A percentile compares a stretch with the other conserved stretches of the same genome.
phyloP scores from a whole-genome alignment of 2,329 filamentous ascomycete genomes.

The Microsporum audouinii region DNA sequence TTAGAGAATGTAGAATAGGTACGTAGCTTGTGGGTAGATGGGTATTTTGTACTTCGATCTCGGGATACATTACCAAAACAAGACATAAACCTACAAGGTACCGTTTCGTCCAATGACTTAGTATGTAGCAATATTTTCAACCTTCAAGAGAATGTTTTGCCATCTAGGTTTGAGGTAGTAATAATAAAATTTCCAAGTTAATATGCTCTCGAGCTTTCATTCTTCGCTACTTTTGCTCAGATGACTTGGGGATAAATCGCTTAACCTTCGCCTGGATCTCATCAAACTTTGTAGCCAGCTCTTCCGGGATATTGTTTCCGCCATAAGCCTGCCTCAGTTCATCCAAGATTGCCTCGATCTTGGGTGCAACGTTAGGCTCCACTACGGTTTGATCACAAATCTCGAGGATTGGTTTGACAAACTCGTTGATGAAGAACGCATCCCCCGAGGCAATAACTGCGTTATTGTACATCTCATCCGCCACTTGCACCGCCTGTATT shows the following conservation, averaged over 20 bases:
- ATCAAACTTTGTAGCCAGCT: background rate
- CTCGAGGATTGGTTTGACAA: background rate
- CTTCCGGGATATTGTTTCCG: background rate
- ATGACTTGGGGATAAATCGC: background rate
- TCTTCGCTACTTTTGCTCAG: no score
- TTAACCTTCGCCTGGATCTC: background rate
- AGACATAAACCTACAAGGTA: no score
- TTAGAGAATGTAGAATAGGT: no score
- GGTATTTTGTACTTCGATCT: no score
- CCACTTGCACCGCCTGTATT: background rate
- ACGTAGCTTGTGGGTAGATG: no score
- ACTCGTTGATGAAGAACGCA: background rate
- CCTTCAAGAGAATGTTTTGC: no score
- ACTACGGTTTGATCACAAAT: background rate
- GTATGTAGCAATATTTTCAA: no score
- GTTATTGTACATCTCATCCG: background rate
- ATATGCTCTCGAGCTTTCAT: no score
- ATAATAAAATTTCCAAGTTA: no score
- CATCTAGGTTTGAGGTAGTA: no score
- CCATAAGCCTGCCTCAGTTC: background rate
- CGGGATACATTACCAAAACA: no score
- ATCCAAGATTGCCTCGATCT: background rate
- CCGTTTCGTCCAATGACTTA: no score
- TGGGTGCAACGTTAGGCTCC: background rate
- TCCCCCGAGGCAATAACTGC: background rate